Base-by-base conservation (phyloP, 1,284 basidiomycete genomes). In the Trametes pubescens region DNA sequence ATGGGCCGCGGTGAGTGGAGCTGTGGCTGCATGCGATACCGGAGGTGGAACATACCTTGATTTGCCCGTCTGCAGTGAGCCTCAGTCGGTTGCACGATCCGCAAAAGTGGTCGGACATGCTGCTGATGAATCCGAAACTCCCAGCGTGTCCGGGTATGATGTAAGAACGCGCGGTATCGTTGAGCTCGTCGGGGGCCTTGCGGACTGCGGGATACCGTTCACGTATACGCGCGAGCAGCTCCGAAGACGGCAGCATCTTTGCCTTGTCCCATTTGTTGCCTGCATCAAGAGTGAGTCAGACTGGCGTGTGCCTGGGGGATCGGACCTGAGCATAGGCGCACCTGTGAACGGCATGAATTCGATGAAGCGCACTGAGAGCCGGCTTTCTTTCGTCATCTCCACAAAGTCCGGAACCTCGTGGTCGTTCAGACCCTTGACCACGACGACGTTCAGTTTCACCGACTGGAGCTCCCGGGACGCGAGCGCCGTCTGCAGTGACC, bases 311-410 rank as follows among this genome's bases (percentile, higher is more conserved):
- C 48, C 51, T 8, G 22, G 21, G 10, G 44, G 43, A 57, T 58
- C 16, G 56, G 49, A 43, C 54, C 51, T 48, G 35, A 32, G 35
- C 32, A n/a, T n/a, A 53, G n/a, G 74, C 77, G 71, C 70, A 91
- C 91, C 93, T 72, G 89, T 91, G 74, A 96, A 96, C 9, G 94
- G 94, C 95, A 96, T 96, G 74, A 94, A 96, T 76, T 95, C 94
- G 64, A 96, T 96, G 75, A 96, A 95, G 21, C 95, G 87, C 24
- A 95, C 86, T 47, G 87, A 92, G 46, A 95, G 76, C 2, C 79
- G 76, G 60, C 81, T 80, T 51, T 90, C 78, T 70, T 83, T 86
- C 4, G 93, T 94, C 75, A 95, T 80, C 67, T 89, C 86, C 26
- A 94, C 86, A 73, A 96, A 96, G 64, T 92, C 88, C 4, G 87